phyloP scores from a whole-genome alignment of 106 monocot species.

The Acanthochlamys bracteata region DNA sequence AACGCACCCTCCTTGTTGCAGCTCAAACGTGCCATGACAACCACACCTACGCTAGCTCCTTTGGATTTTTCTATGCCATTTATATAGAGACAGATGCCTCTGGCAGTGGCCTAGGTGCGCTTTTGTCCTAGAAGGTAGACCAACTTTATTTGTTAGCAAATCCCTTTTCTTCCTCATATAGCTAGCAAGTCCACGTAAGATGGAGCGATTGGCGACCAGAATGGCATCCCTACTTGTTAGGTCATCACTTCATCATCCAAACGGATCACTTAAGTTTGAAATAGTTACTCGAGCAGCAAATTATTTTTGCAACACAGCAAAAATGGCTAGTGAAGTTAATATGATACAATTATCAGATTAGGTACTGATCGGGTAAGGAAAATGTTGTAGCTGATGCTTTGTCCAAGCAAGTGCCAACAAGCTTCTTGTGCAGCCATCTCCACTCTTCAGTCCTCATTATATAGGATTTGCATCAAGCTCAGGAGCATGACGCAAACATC shows the following conservation, averaged over 20 bases:
- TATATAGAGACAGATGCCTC: conserved; percentile 7
- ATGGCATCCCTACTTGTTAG: conserved; percentile 6
- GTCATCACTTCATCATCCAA: not conserved
- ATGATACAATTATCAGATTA: not conserved
- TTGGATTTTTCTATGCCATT: conserved; percentile 1
- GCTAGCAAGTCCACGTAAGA: not conserved
- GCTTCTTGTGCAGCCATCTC: not conserved
- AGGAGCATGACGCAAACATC: not conserved
- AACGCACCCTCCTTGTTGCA: not conserved
- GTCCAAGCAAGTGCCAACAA: not conserved
- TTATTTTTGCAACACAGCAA: conserved; percentile 6
- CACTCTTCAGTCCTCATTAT: not conserved
- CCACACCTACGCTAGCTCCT: not conserved
- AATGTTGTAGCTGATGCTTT: not conserved
- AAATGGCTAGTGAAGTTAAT: conserved; percentile 5
- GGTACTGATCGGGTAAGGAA: conserved; percentile 1
- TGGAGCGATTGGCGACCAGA: conserved; percentile 4
- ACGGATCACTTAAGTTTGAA: conserved; percentile 12
- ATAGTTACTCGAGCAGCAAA: not conserved
- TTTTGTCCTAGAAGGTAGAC: not conserved
- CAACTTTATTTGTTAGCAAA: not conserved
- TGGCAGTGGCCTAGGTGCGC: not conserved
- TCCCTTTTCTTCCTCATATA: not conserved
- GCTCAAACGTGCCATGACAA: not conserved
- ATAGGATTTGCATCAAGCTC: not conserved